phyloP scores from a whole-genome alignment of 768 basidiomycete species.

The Sporobolomyces phaffii region DNA sequence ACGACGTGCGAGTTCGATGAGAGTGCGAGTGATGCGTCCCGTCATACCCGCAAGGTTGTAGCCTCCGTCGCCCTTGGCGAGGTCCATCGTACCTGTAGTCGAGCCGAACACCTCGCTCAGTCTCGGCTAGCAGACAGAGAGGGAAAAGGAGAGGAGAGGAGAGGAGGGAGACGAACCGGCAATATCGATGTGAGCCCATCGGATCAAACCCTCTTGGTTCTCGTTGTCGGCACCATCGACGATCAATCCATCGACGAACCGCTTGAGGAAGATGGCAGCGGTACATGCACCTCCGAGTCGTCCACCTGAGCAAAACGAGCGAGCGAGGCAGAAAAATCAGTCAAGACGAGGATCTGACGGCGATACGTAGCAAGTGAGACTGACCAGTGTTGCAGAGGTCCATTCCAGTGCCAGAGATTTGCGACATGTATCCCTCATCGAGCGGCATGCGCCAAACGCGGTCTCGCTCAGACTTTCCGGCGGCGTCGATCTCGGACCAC shows the following conservation, averaged over 20 bases:
- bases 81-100: slow-evolving; percentile 34
- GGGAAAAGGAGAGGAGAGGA: background rate
- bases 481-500: slow-evolving; percentile 62
- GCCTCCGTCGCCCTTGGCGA: slow-evolving; percentile 14
- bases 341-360: background rate
- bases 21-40: background rate
- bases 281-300: slow-evolving; percentile 65
- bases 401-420: slow-evolving; percentile 54
- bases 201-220: slow-evolving; percentile 53
- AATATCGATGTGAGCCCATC: slow-evolving; percentile 86
- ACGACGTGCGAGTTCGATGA: background rate
- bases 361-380: background rate
- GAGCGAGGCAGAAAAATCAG: slow-evolving; percentile 1
- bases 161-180: slow-evolving; percentile 49
- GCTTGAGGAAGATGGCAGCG: slow-evolving; percentile 77
- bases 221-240: slow-evolving; percentile 59
- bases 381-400: slow-evolving; percentile 62
- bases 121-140: too few relatives aligned
- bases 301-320: slow-evolving; percentile 59
- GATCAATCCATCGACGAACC: slow-evolving; percentile 49
- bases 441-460: slow-evolving; percentile 83
- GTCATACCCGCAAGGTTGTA: slow-evolving; percentile 35
- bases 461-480: slow-evolving; percentile 52
- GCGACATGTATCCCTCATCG: slow-evolving; percentile 69
- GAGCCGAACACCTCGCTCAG: too few relatives aligned